These are phyloP conservation scores for Tetrahymena thermophila DNA, from an alignment of 73 alveolate genomes.

Conservation along the genomic window DNA sequence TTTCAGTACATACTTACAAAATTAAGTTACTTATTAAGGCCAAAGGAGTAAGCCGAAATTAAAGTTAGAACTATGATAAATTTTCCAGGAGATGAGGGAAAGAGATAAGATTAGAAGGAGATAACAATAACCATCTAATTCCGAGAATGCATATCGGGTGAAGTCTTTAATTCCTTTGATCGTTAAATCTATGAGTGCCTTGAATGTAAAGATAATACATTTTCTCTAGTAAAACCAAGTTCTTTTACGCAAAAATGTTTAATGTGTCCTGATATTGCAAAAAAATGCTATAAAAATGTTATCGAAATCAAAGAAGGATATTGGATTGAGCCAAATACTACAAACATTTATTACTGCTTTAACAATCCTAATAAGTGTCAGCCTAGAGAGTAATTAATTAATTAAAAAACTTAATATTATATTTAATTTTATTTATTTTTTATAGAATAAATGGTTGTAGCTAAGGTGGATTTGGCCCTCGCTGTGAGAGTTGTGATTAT, in stretches of 20 bases:
- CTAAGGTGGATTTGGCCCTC: neutral
- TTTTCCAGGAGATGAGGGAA: neutral
- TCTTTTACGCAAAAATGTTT: neutral
- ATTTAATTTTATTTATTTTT: neutral
- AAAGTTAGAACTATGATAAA: neutral
- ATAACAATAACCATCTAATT: neutral
- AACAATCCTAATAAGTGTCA: neutral
- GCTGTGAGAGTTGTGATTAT: neutral
- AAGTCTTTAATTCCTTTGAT: neutral
- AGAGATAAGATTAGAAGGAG: neutral
- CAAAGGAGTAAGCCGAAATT: neutral
- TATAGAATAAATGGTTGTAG: neutral
- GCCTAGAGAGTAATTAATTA: neutral
- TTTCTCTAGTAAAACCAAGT: neutral
- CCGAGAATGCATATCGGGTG: neutral
- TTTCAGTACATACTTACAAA: neutral
- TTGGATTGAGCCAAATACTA: neutral
- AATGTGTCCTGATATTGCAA: neutral
- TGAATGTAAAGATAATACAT: neutral
- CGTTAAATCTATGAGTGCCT: neutral
- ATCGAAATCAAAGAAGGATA: neutral
- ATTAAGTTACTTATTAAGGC: neutral
- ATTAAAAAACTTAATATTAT: neutral
- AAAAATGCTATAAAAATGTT: neutral
- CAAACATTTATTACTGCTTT: neutral